Conservation (phyloP, 2,329 filamentous ascomycete genomes). For the Stagonosporopsis tanaceti region DNA sequence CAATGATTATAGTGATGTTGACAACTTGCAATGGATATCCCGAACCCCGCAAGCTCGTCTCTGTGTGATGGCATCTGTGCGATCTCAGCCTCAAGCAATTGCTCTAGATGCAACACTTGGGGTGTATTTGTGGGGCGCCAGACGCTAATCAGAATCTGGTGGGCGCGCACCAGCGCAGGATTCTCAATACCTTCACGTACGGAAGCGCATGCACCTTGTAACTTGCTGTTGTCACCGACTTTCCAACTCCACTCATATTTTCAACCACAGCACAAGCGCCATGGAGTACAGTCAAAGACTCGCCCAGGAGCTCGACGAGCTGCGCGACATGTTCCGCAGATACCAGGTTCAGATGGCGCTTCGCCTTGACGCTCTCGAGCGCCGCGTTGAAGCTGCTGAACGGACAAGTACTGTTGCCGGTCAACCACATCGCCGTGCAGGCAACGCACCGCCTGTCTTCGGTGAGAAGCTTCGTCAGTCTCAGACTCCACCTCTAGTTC, state of each 20-base stretch:
- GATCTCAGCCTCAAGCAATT: background rate
- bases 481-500: background rate
- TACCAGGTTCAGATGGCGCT: background rate
- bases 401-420: too few relatives aligned
- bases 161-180: background rate
- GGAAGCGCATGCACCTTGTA: background rate
- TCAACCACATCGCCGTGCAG: background rate
- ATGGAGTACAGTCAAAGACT: background rate
- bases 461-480: background rate
- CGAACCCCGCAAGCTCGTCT: too few relatives aligned
- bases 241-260: too few relatives aligned
- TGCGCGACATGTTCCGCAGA: background rate
- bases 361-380: constrained; percentile 2
- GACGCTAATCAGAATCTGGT: background rate
- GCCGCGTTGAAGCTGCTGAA: background rate
- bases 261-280: background rate
- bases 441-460: background rate
- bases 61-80: too few relatives aligned
- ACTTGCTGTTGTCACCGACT: background rate
- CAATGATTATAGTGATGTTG: background rate
- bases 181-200: background rate
- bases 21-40: too few relatives aligned
- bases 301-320: background rate
- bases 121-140: background rate
- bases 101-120: background rate